phyloP scores from a whole-genome alignment of 306 rosid genomes.

The Castanea crenata region DNA sequence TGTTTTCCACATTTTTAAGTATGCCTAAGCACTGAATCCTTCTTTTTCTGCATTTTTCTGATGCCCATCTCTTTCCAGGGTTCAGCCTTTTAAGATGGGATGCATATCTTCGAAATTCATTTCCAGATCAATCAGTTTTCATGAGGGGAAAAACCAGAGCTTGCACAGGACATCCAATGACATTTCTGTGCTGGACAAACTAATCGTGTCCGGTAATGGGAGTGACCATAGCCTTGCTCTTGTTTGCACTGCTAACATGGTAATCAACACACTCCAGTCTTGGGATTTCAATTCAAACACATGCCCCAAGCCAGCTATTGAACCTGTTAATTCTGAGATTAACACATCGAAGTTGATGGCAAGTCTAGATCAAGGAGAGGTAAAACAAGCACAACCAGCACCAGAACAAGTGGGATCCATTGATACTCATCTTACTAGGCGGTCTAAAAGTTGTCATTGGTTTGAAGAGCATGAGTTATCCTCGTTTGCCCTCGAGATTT shows the following conservation, averaged over 20 bases:
- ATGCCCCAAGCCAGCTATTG: slow-evolving; percentile 17
- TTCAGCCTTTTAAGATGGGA: slow-evolving; percentile 33
- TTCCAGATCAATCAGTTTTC: slow-evolving; percentile 39
- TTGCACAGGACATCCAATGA: slow-evolving; percentile 24
- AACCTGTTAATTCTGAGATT: slow-evolving; percentile 21
- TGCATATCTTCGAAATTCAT: slow-evolving; percentile 52
- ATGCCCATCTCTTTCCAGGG: neutral
- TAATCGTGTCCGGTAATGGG: slow-evolving; percentile 28
- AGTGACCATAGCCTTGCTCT: slow-evolving; percentile 46
- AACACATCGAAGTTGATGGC: slow-evolving; percentile 26
- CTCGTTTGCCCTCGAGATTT: slow-evolving; percentile 28
- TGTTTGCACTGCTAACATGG: slow-evolving; percentile 24
- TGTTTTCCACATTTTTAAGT: neutral
- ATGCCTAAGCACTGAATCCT: neutral
- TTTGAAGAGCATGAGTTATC: slow-evolving; percentile 22
- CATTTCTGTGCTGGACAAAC: slow-evolving; percentile 40
- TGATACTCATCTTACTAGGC: slow-evolving; percentile 18
- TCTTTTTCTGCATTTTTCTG: neutral
- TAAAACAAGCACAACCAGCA: slow-evolving; percentile 2
- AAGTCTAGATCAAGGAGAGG: slow-evolving; percentile 6
- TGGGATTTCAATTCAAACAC: slow-evolving; percentile 25
- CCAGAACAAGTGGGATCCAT: neutral
- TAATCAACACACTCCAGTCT: slow-evolving; percentile 35
- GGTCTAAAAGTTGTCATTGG: slow-evolving; percentile 38
- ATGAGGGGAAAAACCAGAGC: slow-evolving; percentile 35